Conservation (phyloP, 2,329 filamentous ascomycete genomes). For the Aspergillus novofumigatus region DNA sequence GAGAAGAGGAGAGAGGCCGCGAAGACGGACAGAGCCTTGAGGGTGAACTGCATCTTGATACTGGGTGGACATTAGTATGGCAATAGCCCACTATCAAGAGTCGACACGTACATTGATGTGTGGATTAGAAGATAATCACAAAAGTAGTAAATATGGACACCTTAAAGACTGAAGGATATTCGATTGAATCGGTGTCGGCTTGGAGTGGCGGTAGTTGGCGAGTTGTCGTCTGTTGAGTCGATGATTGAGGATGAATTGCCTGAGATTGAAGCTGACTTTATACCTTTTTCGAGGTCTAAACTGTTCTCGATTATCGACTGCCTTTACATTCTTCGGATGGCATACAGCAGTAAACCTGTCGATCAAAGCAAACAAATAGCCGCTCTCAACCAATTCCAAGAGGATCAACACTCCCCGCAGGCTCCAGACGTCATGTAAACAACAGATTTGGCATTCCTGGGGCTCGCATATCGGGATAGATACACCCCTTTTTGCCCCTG, state of each 20-base stretch:
- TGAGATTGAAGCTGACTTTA: not conserved
- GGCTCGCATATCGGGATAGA: too few relatives aligned
- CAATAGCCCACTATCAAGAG: not conserved
- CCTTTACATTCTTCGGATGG: too few relatives aligned
- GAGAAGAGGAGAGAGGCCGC: not conserved
- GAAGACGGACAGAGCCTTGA: not conserved
- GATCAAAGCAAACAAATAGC: too few relatives aligned
- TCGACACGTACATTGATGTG: not conserved
- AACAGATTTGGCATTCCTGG: too few relatives aligned
- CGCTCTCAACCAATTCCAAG: too few relatives aligned
- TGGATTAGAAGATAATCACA: not conserved
- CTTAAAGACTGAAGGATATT: not conserved
- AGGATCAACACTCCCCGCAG: too few relatives aligned
- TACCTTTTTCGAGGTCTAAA: not conserved
- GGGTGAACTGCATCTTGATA: not conserved
- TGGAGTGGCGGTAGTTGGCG: not conserved
- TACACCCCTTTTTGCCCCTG: too few relatives aligned
- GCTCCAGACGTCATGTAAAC: too few relatives aligned
- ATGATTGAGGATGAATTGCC: not conserved
- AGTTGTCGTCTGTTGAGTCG: not conserved
- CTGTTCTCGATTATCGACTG: too few relatives aligned
- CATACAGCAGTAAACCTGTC: too few relatives aligned
- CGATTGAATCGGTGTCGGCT: not conserved
- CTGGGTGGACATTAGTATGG: not conserved
- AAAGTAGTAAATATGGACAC: not conserved